Percentiles rank a stretch among this genome's conserved stretches.
phyloP scores from a whole-genome alignment of 805 yeast genomes.

The Suhomyces vadensis region DNA sequence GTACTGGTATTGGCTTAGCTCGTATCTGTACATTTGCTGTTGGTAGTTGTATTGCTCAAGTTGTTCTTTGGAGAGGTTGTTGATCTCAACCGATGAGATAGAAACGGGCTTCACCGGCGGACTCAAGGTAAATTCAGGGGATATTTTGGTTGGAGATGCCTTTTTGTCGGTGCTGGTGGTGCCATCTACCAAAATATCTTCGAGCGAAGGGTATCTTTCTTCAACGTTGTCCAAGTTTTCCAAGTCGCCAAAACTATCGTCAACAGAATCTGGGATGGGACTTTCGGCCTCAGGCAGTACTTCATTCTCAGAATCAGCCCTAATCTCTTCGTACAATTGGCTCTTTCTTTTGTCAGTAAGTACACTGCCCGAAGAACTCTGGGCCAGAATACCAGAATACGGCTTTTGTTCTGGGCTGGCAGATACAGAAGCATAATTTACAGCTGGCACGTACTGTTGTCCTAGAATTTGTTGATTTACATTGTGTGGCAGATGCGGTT shows the following conservation, averaged over 20 bases:
- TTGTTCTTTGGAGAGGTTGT: conserved; percentile 22
- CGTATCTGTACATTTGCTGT: conserved; percentile 22
- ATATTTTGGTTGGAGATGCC: neutral
- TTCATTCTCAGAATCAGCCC: neutral
- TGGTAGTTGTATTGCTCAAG: conserved; percentile 22
- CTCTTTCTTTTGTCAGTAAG: conserved; percentile 3
- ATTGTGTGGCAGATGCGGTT: neutral
- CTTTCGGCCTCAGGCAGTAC: neutral
- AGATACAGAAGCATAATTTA: neutral
- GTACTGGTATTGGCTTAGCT: conserved; percentile 17
- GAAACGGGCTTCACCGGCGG: conserved; percentile 18
- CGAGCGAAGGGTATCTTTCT: conserved; percentile 54
- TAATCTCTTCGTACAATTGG: neutral
- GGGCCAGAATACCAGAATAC: neutral
- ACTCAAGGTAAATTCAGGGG: neutral
- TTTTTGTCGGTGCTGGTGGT: neutral
- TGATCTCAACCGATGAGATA: conserved; percentile 14
- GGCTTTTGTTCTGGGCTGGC: neutral
- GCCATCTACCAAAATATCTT: conserved; percentile 19
- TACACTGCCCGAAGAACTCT: neutral
- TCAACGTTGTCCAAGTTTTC: conserved; percentile 48
- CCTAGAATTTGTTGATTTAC: too few relatives aligned
- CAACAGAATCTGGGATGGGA: neutral
- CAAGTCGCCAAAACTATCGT: conserved; percentile 31
- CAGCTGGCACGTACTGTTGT: neutral